phyloP scores from a whole-genome alignment of 805 yeast species.

The Starmerella vaccinii region DNA sequence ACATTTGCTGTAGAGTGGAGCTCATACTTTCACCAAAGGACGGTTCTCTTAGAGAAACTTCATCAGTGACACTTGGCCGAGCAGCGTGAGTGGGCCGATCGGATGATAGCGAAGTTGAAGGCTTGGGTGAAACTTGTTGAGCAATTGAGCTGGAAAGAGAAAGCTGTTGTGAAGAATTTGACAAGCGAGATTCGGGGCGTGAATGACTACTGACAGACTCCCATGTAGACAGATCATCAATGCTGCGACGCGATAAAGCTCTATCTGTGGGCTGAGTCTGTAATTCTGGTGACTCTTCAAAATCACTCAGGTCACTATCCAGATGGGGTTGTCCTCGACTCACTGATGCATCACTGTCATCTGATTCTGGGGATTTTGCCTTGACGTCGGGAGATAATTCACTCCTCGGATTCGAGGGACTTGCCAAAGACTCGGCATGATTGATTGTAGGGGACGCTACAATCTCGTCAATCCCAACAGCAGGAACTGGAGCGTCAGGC shows the following conservation, averaged over 20 bases:
- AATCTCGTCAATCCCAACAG: conserved; percentile 2
- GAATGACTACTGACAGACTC: background rate
- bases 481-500: background rate
- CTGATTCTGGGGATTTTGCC: background rate
- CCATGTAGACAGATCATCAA: conserved; percentile 2
- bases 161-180: background rate
- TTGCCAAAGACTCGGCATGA: background rate
- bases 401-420: background rate
- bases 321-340: conserved; percentile 7
- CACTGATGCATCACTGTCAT: background rate
- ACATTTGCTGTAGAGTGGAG: conserved; percentile 14
- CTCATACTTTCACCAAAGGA: conserved; percentile 21
- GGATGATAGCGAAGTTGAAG: too few relatives aligned
- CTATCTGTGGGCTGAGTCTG: background rate
- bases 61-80: background rate
- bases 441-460: background rate
- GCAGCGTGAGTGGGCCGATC: too few relatives aligned
- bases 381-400: background rate
- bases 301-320: conserved; percentile 20
- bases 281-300: background rate
- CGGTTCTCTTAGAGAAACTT: conserved; percentile 15
- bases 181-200: background rate
- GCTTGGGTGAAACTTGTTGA: background rate
- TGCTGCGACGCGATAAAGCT: background rate
- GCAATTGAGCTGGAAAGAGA: background rate